phyloP scores from a whole-genome alignment of 441 rosid species.

The Populus tomentosa region DNA sequence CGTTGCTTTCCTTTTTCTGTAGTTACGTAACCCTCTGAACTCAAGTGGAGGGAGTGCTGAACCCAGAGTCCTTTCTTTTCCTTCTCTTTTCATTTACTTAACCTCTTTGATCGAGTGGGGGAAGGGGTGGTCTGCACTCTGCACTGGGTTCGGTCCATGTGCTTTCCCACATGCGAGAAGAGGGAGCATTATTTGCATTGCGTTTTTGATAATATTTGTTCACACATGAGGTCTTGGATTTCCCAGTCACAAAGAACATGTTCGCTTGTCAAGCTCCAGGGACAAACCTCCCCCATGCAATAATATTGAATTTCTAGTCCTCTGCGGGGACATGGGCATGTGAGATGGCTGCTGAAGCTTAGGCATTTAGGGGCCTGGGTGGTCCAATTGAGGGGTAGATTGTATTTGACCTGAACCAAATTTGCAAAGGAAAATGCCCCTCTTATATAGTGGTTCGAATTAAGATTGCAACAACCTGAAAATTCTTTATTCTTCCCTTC shows the following conservation, averaged over 20 bases:
- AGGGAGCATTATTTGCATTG: constrained; percentile 4
- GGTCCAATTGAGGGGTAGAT: not conserved
- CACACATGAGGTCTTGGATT: constrained; percentile 2
- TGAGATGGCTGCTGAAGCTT: not conserved
- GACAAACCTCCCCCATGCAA: not conserved
- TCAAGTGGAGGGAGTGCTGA: not conserved
- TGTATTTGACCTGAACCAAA: too few relatives aligned
- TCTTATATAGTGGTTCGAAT: too few relatives aligned
- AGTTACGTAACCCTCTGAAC: not conserved
- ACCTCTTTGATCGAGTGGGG: not conserved
- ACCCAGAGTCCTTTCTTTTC: not conserved
- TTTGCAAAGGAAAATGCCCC: too few relatives aligned
- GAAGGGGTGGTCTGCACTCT: not conserved
- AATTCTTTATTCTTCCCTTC: not conserved
- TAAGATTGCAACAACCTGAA: not conserved
- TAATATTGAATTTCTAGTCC: not conserved
- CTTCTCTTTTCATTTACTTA: not conserved
- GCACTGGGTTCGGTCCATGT: not conserved
- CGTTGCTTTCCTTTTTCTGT: not conserved
- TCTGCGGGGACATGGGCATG: not conserved
- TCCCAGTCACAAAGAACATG: not conserved
- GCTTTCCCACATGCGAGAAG: not conserved
- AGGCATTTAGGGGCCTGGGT: not conserved
- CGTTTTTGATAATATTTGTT: not conserved
- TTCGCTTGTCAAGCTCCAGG: not conserved